A percentile compares a stretch with the other conserved stretches of the same genome.
Evolutionary conservation across 495 filamentous ascomycete genomes (phyloP).

Genomic region (Hypoxylon subgilvum): DNA sequence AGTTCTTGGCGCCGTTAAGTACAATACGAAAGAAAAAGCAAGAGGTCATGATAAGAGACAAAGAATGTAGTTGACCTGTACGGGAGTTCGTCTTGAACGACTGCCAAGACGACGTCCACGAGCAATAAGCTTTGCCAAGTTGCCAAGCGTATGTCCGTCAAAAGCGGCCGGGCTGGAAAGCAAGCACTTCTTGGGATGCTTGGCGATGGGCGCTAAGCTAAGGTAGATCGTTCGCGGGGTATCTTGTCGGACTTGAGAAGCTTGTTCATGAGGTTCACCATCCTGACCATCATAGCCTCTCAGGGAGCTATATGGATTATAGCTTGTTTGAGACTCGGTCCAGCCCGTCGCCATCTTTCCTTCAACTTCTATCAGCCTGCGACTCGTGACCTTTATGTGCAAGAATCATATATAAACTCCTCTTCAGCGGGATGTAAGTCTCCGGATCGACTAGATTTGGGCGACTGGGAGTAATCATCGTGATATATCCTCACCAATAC

Average conservation of each 20-base stretch:
- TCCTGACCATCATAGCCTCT: no score
- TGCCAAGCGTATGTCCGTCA: conserved; percentile 18
- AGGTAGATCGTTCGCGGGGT: conserved; percentile 35
- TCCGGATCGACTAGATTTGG: no score
- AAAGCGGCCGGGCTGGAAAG: conserved; percentile 21
- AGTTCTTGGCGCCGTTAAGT: no score
- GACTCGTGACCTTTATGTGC: no score
- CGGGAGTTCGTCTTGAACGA: conserved; percentile 30
- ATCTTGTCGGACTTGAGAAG: conserved; percentile 17
- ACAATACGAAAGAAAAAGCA: no score
- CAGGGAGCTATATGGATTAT: neutral
- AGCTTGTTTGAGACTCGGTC: neutral
- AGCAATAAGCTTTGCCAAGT: conserved; percentile 47
- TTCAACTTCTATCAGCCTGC: no score
- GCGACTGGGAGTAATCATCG: no score
- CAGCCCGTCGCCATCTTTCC: no score
- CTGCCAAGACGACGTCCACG: conserved; percentile 40
- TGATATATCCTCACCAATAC: no score
- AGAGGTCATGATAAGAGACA: no score
- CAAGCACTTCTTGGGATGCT: conserved; percentile 30
- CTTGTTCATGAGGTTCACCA: no score
- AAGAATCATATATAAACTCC: no score
- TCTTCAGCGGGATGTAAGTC: neutral
- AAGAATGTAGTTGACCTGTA: neutral
- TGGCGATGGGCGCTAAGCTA: conserved; percentile 23